These are phyloP conservation scores for Psilocybe cyanescens DNA, from an alignment of 768 basidiomycete species.

Conservation along the genomic window DNA sequence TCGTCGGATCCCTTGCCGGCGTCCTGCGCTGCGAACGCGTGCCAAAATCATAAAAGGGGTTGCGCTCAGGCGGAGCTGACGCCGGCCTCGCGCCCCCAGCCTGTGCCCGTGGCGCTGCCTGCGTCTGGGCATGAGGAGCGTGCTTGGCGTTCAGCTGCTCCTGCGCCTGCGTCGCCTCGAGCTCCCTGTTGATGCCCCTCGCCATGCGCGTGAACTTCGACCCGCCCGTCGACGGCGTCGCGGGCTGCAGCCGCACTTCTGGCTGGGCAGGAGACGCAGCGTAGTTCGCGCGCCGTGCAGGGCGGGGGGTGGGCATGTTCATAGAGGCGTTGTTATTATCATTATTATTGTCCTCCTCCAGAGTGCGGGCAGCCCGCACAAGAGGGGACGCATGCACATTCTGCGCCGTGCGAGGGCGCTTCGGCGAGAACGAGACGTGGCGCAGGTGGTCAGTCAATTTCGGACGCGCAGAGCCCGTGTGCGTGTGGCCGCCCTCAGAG, in stretches of 20 bases:
- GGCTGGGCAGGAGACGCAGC: slow-evolving; percentile 40
- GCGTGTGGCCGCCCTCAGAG: slow-evolving; percentile 45
- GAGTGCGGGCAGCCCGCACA: slow-evolving; percentile 17
- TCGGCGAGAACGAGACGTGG: slow-evolving; percentile 74
- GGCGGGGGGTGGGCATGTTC: slow-evolving; percentile 37
- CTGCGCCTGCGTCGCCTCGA: slow-evolving; percentile 23
- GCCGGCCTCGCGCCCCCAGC: slow-evolving; percentile 1
- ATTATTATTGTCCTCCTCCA: slow-evolving; percentile 11
- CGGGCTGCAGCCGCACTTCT: slow-evolving; percentile 57
- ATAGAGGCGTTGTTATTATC: slow-evolving; percentile 5
- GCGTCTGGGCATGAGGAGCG: neutral
- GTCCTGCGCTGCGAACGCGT: slow-evolving; percentile 28
- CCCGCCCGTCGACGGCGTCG: slow-evolving; percentile 57
- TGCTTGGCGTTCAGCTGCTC: slow-evolving; percentile 14
- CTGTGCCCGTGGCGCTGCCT: too few species aligned
- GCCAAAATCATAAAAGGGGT: slow-evolving; percentile 41
- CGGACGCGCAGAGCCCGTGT: slow-evolving; percentile 45
- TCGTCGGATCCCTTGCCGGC: slow-evolving; percentile 15
- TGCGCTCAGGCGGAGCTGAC: slow-evolving; percentile 27
- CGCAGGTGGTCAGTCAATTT: slow-evolving; percentile 74
- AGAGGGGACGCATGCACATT: slow-evolving; percentile 31
- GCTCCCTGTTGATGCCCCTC: slow-evolving; percentile 47
- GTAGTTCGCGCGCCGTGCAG: slow-evolving; percentile 31
- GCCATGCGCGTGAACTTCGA: slow-evolving; percentile 69
- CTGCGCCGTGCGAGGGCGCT: slow-evolving; percentile 62